These are phyloP conservation scores for Carex scoparia DNA, from an alignment of 176 grass and related monocot genomes.

Conservation along the genomic window DNA sequence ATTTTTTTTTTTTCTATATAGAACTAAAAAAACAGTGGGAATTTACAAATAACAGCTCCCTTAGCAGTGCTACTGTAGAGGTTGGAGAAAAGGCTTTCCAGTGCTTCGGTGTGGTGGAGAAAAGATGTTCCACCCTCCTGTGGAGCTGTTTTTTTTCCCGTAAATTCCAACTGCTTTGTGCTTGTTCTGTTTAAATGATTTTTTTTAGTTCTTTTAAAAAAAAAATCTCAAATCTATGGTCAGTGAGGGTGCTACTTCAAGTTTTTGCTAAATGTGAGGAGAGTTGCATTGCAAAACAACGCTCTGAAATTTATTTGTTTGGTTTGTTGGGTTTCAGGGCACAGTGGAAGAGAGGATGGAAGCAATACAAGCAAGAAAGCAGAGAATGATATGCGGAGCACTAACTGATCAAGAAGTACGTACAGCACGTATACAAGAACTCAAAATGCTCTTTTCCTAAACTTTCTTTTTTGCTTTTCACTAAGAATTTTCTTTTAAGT, in stretches of 20 bases:
- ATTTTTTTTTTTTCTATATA: no score
- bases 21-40: no score
- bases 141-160: no score
- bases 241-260: not conserved
- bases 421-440: conserved; percentile 67
- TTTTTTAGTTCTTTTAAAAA: no score
- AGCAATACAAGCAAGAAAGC: conserved; percentile 66
- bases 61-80: no score
- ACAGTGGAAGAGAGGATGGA: conserved; percentile 94
- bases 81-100: no score
- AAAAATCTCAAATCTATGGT: not conserved
- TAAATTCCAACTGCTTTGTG: no score
- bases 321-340: conserved; percentile 29
- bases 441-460: conserved; percentile 85
- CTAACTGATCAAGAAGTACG: conserved; percentile 83
- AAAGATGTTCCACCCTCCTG: no score
- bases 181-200: no score
- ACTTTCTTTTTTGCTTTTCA: not conserved
- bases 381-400: conserved; percentile 89
- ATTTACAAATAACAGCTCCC: no score
- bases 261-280: not conserved
- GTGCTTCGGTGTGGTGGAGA: no score
- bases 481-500: not conserved
- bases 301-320: not conserved
- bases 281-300: not conserved